Conservation (phyloP, 495 filamentous ascomycete species). For the Sordaria brevicollis region DNA sequence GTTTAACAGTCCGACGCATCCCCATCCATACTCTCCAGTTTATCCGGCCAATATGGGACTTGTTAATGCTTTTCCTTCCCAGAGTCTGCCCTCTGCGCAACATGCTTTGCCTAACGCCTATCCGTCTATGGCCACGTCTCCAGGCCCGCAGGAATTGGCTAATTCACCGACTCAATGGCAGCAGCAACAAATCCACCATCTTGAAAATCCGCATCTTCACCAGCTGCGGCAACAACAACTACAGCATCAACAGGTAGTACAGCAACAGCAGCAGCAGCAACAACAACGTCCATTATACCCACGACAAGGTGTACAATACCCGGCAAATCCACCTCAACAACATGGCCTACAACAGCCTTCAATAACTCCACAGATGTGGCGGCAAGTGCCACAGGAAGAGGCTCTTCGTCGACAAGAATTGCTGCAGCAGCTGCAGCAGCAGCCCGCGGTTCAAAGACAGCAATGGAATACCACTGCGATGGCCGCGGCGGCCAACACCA, state of each 20-base stretch:
- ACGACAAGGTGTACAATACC: neutral
- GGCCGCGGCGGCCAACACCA: neutral
- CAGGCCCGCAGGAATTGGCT: neutral
- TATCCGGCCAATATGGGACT: neutral
- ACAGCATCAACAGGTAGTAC: slow-evolving; percentile 6
- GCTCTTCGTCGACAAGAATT: neutral
- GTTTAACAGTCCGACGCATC: neutral
- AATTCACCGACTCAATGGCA: neutral
- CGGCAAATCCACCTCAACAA: neutral
- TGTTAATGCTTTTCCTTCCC: neutral
- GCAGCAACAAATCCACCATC: slow-evolving; percentile 13
- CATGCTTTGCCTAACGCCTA: neutral
- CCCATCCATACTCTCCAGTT: neutral
- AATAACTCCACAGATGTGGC: slow-evolving; percentile 2
- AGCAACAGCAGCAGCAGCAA: slow-evolving; percentile 6
- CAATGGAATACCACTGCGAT: neutral
- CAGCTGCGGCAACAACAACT: slow-evolving; percentile 14
- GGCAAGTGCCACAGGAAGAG: neutral
- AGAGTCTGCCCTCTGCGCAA: neutral
- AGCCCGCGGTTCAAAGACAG: neutral
- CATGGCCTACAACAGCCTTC: neutral
- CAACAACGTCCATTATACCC: slow-evolving; percentile 1
- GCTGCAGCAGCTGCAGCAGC: neutral
- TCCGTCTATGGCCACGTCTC: neutral
- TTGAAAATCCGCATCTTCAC: slow-evolving; percentile 31